Conservation (phyloP, 2,329 filamentous ascomycete genomes). For the Neoascochyta sp. region DNA sequence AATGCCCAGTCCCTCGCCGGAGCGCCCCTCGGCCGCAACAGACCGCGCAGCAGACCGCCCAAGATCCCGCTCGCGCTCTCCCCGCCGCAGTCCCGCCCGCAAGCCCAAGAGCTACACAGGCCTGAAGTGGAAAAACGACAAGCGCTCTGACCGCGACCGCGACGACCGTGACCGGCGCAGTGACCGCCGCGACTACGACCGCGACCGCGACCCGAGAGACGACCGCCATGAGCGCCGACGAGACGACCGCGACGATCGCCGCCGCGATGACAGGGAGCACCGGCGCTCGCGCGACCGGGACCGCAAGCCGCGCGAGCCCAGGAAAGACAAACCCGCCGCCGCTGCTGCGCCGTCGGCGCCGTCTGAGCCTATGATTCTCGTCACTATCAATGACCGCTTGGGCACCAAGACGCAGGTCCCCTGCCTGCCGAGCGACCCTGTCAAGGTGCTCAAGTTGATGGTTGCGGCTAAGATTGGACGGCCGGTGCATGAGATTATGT, state of each 20-base stretch:
- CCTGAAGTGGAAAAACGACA: conserved; percentile 55
- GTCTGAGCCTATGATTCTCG: conserved; percentile 82
- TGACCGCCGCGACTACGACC: conserved; percentile 36
- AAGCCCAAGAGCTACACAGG: conserved; percentile 46
- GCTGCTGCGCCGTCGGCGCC: conserved; percentile 19
- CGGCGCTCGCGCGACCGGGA: conserved; percentile 12
- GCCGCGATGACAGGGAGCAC: conserved; percentile 5
- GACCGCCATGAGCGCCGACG: conserved; percentile 6
- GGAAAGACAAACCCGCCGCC: conserved; percentile 26
- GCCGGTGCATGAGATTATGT: conserved; percentile 83
- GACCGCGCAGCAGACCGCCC: conserved; percentile 7
- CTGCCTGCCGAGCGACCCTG: conserved; percentile 77
- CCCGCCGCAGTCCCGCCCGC: conserved; percentile 16
- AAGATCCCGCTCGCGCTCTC: conserved; percentile 31
- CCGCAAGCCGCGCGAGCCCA: conserved; percentile 28
- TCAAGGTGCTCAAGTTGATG: conserved; percentile 85
- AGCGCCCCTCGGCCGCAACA: conserved; percentile 4
- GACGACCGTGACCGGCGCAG: conserved; percentile 42
- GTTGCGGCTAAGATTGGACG: conserved; percentile 86
- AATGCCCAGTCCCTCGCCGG: conserved; percentile 18
- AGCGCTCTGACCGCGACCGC: conserved; percentile 31
- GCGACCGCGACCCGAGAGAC: conserved; percentile 11
- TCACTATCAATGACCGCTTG: conserved; percentile 90
- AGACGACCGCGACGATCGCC: conserved; percentile 4
- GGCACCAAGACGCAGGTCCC: conserved; percentile 95